Evolutionary conservation across 1,284 basidiomycete genomes (phyloP).

Genomic region (Earliella scabrosa): DNA sequence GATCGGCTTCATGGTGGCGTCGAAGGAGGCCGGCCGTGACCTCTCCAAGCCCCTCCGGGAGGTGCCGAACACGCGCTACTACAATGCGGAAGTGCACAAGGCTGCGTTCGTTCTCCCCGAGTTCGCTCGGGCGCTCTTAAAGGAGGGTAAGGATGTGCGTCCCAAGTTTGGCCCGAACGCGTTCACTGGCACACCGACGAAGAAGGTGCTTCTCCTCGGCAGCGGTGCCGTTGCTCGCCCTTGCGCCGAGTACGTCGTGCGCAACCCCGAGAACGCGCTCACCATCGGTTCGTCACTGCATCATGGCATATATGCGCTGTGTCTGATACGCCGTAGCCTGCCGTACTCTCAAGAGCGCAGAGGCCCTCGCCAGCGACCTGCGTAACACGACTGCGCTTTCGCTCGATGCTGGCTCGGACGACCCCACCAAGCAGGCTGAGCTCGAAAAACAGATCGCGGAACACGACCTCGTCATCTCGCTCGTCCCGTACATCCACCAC

Average conservation of each 20-base stretch:
- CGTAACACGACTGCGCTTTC: conserved; percentile 76
- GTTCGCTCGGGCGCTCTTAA: conserved; percentile 80
- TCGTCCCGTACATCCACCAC: conserved; percentile 97
- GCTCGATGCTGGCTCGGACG: conserved; percentile 77
- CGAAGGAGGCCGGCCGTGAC: conserved; percentile 76
- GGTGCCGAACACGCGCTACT: conserved; percentile 82
- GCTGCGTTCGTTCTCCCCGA: conserved; percentile 92
- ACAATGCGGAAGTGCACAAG: conserved; percentile 84
- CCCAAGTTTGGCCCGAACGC: conserved; percentile 68
- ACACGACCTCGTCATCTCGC: conserved; percentile 94
- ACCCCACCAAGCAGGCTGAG: conserved; percentile 47
- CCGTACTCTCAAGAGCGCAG: conserved; percentile 79
- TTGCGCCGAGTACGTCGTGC: conserved; percentile 91
- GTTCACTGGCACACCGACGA: conserved; percentile 41
- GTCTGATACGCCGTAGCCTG: conserved; percentile 57
- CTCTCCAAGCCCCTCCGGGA: conserved; percentile 73
- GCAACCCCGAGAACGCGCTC: conserved; percentile 82
- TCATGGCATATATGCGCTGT: neutral
- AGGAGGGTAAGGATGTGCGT: conserved; percentile 71
- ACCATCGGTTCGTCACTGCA: conserved; percentile 66
- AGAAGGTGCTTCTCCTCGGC: conserved; percentile 91
- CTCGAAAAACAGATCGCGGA: conserved; percentile 84
- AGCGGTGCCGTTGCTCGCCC: conserved; percentile 96
- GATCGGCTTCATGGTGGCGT: conserved; percentile 95
- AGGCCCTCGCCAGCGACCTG: conserved; percentile 73